Evolutionary conservation across 2,329 filamentous ascomycete species (phyloP), one percentile per base, ranked within the genome.

Genomic region (Ceratocystiopsis brevicomis): DNA sequence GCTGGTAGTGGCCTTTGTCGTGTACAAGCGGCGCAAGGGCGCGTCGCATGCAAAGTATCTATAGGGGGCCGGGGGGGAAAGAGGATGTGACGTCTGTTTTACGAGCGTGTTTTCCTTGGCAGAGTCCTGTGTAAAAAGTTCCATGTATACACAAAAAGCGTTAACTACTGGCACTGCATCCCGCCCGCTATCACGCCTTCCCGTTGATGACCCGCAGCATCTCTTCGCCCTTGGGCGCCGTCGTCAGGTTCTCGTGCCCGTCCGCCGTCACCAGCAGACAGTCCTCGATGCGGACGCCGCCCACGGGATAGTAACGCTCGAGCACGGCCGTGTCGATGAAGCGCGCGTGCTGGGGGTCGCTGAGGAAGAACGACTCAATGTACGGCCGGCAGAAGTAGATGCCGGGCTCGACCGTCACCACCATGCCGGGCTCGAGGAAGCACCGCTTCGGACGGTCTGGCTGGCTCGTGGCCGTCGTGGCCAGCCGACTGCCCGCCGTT

Each of bases 221-320:
- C 54, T 84, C 77, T 42, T 79, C 68, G 2, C 75, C 73, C 63
- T 92, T 93, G 0, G 83, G 81, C 30, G 81, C 81, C 1, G 71
- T 69, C 1, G 86, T 92, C 56, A 96, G 56, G 55, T 93, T 92
- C 60, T 95, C 86, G 53, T 76, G 76, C 0, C 87, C 86, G 19
- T 72, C 65, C 47, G 79, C 67, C 1, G 81, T 90, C 40, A 96
- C 76, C 18, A 90, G 66, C 36, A 96, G 71, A 57, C 88, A 83
- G 55, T 96, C 86, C 62, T 98, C 90, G 48, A 96, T 92, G 39
- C 90, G 73, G 21, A 94, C 85, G 33, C 90, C 90, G 15, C 88
- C 90, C 1, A 96, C 78, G 21, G 62, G 64, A 65, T 82, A 88
- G 57, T 81, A 88, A 48, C 63, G 64, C 47, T 77, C 73, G 40